Base-by-base conservation (phyloP, 805 yeast genomes). In the Kuraishia borneana region DNA sequence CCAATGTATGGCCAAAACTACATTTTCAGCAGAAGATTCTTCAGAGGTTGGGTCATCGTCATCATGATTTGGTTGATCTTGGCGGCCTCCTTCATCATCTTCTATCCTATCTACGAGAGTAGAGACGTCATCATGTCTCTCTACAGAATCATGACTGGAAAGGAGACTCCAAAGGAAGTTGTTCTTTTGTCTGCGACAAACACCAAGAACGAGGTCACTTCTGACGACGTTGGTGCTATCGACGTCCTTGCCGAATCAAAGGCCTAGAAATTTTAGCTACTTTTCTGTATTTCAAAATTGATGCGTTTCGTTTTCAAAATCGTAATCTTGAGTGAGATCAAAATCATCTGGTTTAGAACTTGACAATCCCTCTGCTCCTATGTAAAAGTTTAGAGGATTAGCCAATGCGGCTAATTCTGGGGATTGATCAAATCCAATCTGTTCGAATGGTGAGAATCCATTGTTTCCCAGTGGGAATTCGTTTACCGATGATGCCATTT, bases 41-140 rank as follows among this genome's bases (percentile, higher is more conserved):
- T 58, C 44, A 48, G 51, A 18, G 58, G 47, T 10, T 56, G 58
- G 56, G 45, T 56, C 23, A 47, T 56, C 18, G 44, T 58, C n/a
- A 46, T 54, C 32, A 47, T 56, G 45, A 54, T 56, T 14, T 56
- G 61, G 63, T 40, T 51, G 12, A 18, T 56, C 23, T 18, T 45
- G 3, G 58, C 61, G 6, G 54, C 59, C 20, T 14, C 36, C 18
- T 54, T 45, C 43, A 55, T 57, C 27, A 46, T 51, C 22, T 34
- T 56, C 31, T 48, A 48, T 32, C 63, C 63, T 10, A 38, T 56
- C 18, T 56, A 46, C 42, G 60, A 57, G 42, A 54, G 60, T 36
- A 45, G 59, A 29, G 48, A 42, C 6, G 46, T 40, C 21, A 30
- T 45, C 2, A 9, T 32, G 23, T 40, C 38, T 29, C 34, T 50